Evolutionary conservation across 495 filamentous ascomycete genomes (phyloP), one percentile per base, ranked within the genome.

Genomic region (Aspergillus conjunctus): DNA sequence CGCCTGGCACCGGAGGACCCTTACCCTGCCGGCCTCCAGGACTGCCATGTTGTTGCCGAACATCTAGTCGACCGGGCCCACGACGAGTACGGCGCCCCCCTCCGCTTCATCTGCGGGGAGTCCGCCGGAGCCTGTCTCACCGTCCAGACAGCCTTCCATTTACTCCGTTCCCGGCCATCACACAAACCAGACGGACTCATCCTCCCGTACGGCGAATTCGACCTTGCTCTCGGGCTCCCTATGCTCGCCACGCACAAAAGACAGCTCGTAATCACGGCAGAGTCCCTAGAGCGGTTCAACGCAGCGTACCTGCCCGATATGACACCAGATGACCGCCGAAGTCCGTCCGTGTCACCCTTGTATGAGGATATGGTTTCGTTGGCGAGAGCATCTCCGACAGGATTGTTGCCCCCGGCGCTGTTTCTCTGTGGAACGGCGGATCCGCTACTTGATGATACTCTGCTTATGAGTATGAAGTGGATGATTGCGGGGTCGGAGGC

Each of bases 1-100:
- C 73, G 85, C 48, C 75, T 81, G n/a, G 83, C 85, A 7, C 85
- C 85, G 0, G 83, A 87, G 55, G 45, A 86, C 62, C 81, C 82
- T 0, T 86, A 73, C 60, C 85, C 85, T 0, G 73, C 73, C 15
- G 76, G 70, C 0, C 62, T 73, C 5, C 71, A 86, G 50, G 85
- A 88, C 66, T 80, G 79, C 70, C 73, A 73, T 53, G 83, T 85
- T 69, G 80, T 70, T 11, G 81, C 57, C 20, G 57, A 59, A 21
- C 52, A 59, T n/a, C 21, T 77, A 31, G 71, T 81, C 52, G 75
- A 84, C 46, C 72, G 84, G 56, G 68, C 67, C 2, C 32, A 65
- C 43, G 49, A 52, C 14, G 49, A 52, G 14, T 70, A 65, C 32
- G 68, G 71, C 18, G 69, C 55, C 17, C 41, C 63, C 3, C 52